A percentile compares a stretch with the other conserved stretches of the same genome.
These are phyloP conservation scores for Colletotrichum sublineola DNA, from an alignment of 2,329 filamentous ascomycete species.

Conservation along the genomic window DNA sequence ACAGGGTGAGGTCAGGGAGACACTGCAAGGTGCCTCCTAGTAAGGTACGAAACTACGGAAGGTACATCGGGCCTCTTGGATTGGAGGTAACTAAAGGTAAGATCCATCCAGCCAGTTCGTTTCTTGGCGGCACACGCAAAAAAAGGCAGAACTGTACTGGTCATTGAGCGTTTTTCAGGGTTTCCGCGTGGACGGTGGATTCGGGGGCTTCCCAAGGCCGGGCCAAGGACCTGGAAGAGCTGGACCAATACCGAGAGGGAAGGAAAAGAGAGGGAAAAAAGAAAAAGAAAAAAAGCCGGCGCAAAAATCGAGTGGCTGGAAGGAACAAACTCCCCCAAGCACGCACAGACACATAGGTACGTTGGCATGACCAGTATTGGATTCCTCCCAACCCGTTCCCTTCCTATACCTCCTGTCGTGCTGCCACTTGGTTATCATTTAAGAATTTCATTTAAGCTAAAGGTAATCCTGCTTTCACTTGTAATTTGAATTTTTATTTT, in stretches of 20 bases:
- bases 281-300: not conserved
- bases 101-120: slow-evolving; percentile 16
- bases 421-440: not conserved
- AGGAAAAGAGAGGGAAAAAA: not conserved
- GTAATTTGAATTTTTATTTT: not conserved
- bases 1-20: slow-evolving; percentile 15
- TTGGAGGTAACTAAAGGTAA: not conserved
- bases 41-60: not conserved
- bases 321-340: slow-evolving; percentile 3
- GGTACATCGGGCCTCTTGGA: slow-evolving; percentile 1
- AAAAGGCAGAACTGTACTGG: not conserved
- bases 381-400: too few relatives aligned
- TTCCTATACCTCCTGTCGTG: too few relatives aligned
- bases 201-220: slow-evolving; percentile 13
- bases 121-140: not conserved
- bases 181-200: slow-evolving; percentile 6
- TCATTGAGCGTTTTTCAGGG: not conserved
- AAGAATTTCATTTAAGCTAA: not conserved
- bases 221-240: not conserved
- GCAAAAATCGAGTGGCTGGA: slow-evolving; percentile 31
- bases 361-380: not conserved
- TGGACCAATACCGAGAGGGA: not conserved
- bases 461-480: not conserved
- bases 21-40: slow-evolving; percentile 15
- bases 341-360: not conserved